These are phyloP conservation scores for Neonectria coccinea DNA, from an alignment of 2,329 filamentous ascomycete genomes.

Conservation along the genomic window DNA sequence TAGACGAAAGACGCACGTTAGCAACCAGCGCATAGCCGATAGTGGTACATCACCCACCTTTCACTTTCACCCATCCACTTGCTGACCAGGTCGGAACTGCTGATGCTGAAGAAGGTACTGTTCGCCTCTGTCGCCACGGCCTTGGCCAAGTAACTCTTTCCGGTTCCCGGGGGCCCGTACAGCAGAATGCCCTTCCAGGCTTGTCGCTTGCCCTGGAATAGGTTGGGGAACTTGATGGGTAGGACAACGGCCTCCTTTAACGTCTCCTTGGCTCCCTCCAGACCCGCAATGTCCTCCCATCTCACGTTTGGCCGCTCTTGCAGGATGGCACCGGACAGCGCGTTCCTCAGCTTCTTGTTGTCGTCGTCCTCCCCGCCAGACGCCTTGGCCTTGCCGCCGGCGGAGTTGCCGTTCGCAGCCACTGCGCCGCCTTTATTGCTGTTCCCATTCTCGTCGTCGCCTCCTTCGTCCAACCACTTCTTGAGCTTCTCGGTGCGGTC, in stretches of 20 bases:
- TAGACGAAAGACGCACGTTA: conserved; percentile 52
- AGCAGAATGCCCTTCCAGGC: conserved; percentile 98
- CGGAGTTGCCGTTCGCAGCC: conserved; percentile 77
- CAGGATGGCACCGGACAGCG: conserved; percentile 90
- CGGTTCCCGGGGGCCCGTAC: conserved; percentile 95
- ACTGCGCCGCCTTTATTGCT: conserved; percentile 59
- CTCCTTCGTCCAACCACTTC: conserved; percentile 83
- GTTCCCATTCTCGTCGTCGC: conserved; percentile 76
- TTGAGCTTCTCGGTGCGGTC: conserved; percentile 99
- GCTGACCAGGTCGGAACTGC: conserved; percentile 94
- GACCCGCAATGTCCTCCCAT: conserved; percentile 97
- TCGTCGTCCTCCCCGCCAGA: conserved; percentile 83
- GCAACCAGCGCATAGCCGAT: conserved; percentile 20
- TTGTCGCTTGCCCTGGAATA: conserved; percentile 95
- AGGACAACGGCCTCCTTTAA: conserved; percentile 97
- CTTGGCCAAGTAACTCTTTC: conserved; percentile 97
- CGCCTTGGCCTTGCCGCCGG: conserved; percentile 70
- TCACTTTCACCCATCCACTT: conserved; percentile 99
- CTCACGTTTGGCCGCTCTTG: conserved; percentile 95
- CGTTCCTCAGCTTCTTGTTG: conserved; percentile 92
- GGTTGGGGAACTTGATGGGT: conserved; percentile 97
- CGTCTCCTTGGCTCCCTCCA: conserved; percentile 95
- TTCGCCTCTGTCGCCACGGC: conserved; percentile 98
- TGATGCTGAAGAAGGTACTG: conserved; percentile 99
- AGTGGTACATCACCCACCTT: conserved; percentile 66